Conservation (phyloP, 1,284 basidiomycete species). For the Wolfiporia cocos region DNA sequence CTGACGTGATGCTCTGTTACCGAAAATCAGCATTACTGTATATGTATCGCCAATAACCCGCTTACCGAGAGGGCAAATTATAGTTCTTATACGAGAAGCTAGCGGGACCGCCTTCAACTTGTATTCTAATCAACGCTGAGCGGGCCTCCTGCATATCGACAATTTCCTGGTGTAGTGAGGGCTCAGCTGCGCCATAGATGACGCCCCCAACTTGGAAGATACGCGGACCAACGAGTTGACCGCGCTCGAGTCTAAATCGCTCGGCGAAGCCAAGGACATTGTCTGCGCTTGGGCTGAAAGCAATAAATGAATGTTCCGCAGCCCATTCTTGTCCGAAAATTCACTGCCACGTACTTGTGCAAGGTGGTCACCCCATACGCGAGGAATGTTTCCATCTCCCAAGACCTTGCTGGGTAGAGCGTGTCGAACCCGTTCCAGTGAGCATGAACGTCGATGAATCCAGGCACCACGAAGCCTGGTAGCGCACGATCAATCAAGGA, state of each 20-base stretch:
- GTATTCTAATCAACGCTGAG: slow-evolving; percentile 59
- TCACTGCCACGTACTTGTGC: slow-evolving; percentile 52
- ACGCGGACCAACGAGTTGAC: slow-evolving; percentile 59
- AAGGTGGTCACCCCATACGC: slow-evolving; percentile 73
- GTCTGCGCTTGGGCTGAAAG: slow-evolving; percentile 51
- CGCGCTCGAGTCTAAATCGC: slow-evolving; percentile 60
- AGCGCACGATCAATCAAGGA: too few relatives aligned
- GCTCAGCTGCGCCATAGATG: slow-evolving; percentile 55
- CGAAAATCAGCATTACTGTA: background rate
- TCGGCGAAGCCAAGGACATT: slow-evolving; percentile 58
- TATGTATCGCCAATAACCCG: background rate
- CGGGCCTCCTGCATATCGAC: slow-evolving; percentile 53
- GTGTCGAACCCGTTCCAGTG: slow-evolving; percentile 56
- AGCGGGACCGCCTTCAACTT: slow-evolving; percentile 62
- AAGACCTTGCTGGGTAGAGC: slow-evolving; percentile 55
- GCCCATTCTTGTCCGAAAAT: too few relatives aligned
- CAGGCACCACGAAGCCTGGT: slow-evolving; percentile 59
- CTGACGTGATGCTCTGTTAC: slow-evolving; percentile 59
- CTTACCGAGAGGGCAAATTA: slow-evolving; percentile 57
- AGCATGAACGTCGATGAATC: slow-evolving; percentile 71
- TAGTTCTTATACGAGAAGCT: slow-evolving; percentile 76
- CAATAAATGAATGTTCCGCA: too few relatives aligned
- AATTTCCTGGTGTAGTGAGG: slow-evolving; percentile 55
- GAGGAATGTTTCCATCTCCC: slow-evolving; percentile 70
- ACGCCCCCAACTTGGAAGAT: slow-evolving; percentile 63